Evolutionary conservation across 805 yeast species (phyloP).

Genomic region (Hagleromyces aurorensis): DNA sequence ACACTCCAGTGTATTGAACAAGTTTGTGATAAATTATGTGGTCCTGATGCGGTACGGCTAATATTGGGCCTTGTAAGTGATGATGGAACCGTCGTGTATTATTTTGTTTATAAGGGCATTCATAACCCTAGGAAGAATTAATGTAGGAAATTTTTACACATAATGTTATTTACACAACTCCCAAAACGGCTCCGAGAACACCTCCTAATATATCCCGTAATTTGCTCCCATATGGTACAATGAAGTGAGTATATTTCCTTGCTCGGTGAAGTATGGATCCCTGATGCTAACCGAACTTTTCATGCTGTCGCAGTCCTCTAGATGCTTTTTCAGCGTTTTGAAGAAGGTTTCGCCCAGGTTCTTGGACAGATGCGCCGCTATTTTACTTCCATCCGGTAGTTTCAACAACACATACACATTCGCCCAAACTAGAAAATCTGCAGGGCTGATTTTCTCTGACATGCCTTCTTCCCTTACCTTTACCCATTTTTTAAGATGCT

Average conservation of each 20-base stretch:
- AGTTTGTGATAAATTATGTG: conserved; percentile 15
- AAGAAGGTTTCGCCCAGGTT: conserved; percentile 11
- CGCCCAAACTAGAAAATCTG: conserved; percentile 22
- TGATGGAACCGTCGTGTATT: conserved; percentile 68
- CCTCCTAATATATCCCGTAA: too few relatives aligned
- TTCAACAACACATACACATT: conserved; percentile 20
- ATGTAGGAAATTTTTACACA: conserved; percentile 2
- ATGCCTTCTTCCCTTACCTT: conserved; percentile 11
- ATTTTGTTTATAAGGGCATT: conserved; percentile 58
- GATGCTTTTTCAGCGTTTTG: conserved; percentile 4
- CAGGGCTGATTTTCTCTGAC: conserved; percentile 9
- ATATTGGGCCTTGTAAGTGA: conserved; percentile 49
- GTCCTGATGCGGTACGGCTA: conserved; percentile 32
- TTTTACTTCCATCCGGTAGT: conserved; percentile 20
- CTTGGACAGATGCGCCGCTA: conserved; percentile 11
- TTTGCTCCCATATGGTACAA: conserved; percentile 13
- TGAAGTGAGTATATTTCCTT: conserved; percentile 25
- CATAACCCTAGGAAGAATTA: conserved; percentile 54
- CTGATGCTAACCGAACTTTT: conserved; percentile 7
- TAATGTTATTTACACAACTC: too few relatives aligned
- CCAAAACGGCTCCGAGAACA: too few relatives aligned
- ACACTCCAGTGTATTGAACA: conserved; percentile 21
- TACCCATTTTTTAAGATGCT: conserved; percentile 16
- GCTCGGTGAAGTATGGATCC: conserved; percentile 22
- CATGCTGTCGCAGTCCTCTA: conserved; percentile 5